Base-by-base conservation (phyloP, 2,329 filamentous ascomycete species). In the Colletotrichum sidae region DNA sequence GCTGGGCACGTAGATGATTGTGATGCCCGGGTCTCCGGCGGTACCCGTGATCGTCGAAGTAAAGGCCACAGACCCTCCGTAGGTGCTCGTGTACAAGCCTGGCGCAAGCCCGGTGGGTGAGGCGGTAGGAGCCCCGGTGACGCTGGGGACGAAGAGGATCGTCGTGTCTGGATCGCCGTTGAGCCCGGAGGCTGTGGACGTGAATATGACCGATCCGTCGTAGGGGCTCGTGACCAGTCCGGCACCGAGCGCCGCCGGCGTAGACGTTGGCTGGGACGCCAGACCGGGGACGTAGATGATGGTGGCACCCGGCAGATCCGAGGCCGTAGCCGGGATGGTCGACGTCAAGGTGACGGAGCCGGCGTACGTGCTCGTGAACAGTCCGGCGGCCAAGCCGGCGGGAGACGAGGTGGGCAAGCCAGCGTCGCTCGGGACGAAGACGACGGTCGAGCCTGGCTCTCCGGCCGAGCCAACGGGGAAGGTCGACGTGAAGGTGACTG, bases 141-240 rank as follows among this genome's bases (percentile, higher is more conserved):
- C 13, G 7, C 55, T 44, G 8, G 56, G 56, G 2, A 60, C 57
- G 3, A 44, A 41, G 1, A 60, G 33, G 6, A 60, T 33, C 1
- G 56, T 59, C 12, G 47, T 47, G 25, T 25, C 25, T 5, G 1
- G 25, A 25, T 25, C 25, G 25, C 25, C 25, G 25, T 25, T 25
- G 25, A 25, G 25, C 25, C 25, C 25, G 25, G 25, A 25, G 4
- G 4, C 25, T 25, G 39, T 41, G 13, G 39, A 41, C 4, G 46
- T 49, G 25, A 49, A 51, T 12, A 45, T 58, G 13, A 58, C 25
- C 2, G 55, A 60, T 4, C 60, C 60, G 5, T 15, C 42, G 15
- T 60, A 64, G 2, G 60, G 54, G 38, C 60, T 64, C 15, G 60
- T 64, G 5, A 64, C 25, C 25, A 25, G 25, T 25, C 25, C 25